Evolutionary conservation across 495 filamentous ascomycete genomes (phyloP).

Genomic region (Xylaria acuta): DNA sequence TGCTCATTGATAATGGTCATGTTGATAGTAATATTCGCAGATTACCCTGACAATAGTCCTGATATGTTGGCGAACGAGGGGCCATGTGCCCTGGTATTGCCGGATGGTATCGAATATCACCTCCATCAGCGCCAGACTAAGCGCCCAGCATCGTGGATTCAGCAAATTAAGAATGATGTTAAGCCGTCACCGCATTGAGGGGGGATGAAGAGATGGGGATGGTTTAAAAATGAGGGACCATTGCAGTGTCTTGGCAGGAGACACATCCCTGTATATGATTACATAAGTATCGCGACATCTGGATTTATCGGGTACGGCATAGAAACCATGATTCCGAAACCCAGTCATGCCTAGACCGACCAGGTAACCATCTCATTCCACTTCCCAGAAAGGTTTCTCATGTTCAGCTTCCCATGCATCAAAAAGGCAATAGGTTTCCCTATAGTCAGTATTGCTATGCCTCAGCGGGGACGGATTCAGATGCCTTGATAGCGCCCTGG

Average conservation of each 20-base stretch:
- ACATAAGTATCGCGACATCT: conserved; percentile 10
- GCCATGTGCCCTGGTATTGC: not conserved
- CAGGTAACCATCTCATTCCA: not conserved
- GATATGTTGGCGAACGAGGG: not conserved
- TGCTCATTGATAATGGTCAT: not conserved
- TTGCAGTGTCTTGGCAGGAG: conserved; percentile 20
- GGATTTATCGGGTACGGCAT: not conserved
- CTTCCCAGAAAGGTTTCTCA: not conserved
- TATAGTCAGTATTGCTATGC: too few species aligned
- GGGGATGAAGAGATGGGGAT: conserved; percentile 2
- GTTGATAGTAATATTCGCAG: not conserved
- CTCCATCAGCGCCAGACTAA: not conserved
- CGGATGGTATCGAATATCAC: not conserved
- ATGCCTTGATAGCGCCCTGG: not conserved
- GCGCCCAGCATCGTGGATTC: conserved; percentile 7
- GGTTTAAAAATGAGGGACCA: conserved; percentile 12
- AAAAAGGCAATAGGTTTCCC: not conserved
- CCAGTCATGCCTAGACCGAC: not conserved
- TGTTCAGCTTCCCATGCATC: not conserved
- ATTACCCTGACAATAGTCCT: not conserved
- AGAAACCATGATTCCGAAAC: not conserved
- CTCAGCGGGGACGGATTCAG: not conserved
- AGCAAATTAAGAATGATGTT: not conserved
- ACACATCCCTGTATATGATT: conserved; percentile 9
- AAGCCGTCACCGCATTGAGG: not conserved